Base-by-base conservation (phyloP, 1,284 basidiomycete genomes). In the Boletellus deceptivus region DNA sequence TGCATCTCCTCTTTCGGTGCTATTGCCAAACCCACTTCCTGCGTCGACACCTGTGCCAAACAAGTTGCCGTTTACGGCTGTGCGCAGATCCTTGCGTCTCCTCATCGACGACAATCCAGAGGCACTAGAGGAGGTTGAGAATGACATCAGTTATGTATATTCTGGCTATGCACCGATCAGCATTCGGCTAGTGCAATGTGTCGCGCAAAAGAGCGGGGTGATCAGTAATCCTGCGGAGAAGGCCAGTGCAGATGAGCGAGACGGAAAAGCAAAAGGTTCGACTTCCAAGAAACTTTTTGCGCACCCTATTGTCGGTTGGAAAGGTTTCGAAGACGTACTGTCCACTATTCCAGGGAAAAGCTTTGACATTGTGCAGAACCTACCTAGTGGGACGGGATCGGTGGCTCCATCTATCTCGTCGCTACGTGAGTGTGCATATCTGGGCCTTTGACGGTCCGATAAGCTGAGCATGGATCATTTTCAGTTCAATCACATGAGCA, bases 151-250 rank as follows among this genome's bases (percentile, higher is more conserved):
- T 54, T 99, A 92, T 70, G 91, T 92, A 35, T 99, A 98, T 73
- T 97, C 93, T 1, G 97, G 97, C 9, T 99, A 95, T 69, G 95
- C 97, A 2, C 97, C 97, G 11, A 82, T 98, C 55, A 93, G 89
- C 61, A 72, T 98, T 7, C 84, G 97, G 11, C 78, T 99, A 3
- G 88, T 98, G 7, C 96, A 99, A 70, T 96, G 91, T 60, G 82
- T 95, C 22, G 86, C 87, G 43, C 89, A 97, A 74, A 93, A 93
- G 69, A 89, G 89, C 46, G 89, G 90, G 2, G 86, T 98, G 25
- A 72, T 95, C 52, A 88, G 84, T 62, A 89, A 86, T 61, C 83
- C 86, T 42, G 77, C 75, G 33, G 80, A 80, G 61, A 83, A 78
- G 67, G 55, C 61, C 14, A 60, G 54, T 36, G 65, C 64, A 35